These are phyloP conservation scores for Cenococcum geophilum DNA, from an alignment of 495 filamentous ascomycete species.

Conservation along the genomic window DNA sequence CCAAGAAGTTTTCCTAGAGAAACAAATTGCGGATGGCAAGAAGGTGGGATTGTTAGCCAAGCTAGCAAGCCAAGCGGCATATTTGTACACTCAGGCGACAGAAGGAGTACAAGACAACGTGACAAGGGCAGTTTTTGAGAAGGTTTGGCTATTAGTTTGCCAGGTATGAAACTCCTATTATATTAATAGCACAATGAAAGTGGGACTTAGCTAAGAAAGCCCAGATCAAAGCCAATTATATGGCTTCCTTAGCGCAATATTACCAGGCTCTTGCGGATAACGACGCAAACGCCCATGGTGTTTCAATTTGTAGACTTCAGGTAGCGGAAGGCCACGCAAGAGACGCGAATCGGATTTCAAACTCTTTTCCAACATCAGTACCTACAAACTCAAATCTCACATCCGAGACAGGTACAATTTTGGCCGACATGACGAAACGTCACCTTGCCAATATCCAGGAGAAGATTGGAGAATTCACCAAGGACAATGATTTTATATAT, in stretches of 20 bases:
- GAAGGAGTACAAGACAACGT: slow-evolving; percentile 93
- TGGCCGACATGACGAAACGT: slow-evolving; percentile 76
- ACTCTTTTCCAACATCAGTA: slow-evolving; percentile 71
- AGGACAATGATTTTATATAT: slow-evolving; percentile 98
- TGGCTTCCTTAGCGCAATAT: slow-evolving; percentile 83
- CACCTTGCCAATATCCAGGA: slow-evolving; percentile 77
- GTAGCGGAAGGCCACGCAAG: slow-evolving; percentile 68
- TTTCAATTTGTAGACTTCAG: slow-evolving; percentile 77
- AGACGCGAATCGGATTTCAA: slow-evolving; percentile 70
- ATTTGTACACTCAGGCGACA: slow-evolving; percentile 76
- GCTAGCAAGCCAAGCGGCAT: slow-evolving; percentile 80
- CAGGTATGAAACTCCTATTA: slow-evolving; percentile 51
- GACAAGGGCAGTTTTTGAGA: slow-evolving; percentile 85
- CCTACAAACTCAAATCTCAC: slow-evolving; percentile 77
- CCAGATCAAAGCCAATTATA: slow-evolving; percentile 74
- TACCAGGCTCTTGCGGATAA: slow-evolving; percentile 90
- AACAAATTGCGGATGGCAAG: slow-evolving; percentile 87
- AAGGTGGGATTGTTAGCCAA: slow-evolving; percentile 91
- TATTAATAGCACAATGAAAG: neutral
- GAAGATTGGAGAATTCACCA: slow-evolving; percentile 63
- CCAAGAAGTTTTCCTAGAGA: slow-evolving; percentile 95
- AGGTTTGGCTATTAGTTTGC: slow-evolving; percentile 79
- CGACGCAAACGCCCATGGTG: slow-evolving; percentile 79
- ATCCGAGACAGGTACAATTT: slow-evolving; percentile 63
- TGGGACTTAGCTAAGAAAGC: neutral